phyloP scores from a whole-genome alignment of 2,329 filamentous ascomycete genomes.

The Acrocalymma vagum region DNA sequence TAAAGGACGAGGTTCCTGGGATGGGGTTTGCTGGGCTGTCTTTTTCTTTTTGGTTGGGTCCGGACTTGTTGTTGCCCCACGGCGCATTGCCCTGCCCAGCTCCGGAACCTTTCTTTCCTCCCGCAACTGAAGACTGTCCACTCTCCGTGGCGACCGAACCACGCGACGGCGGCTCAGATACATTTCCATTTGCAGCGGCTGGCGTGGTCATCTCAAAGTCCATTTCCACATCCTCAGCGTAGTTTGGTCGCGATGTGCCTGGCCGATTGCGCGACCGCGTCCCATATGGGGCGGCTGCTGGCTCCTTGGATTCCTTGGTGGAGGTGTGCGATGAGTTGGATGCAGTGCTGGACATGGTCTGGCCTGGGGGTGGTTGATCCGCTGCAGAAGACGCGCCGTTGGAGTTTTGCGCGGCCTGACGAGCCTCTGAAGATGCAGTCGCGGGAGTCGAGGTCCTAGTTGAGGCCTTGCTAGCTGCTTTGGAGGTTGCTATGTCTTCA shows the following conservation, averaged over 20 bases:
- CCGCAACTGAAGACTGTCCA: conserved; percentile 38
- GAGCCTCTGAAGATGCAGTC: conserved; percentile 32
- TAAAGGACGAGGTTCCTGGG: conserved; percentile 67
- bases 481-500: conserved; percentile 38
- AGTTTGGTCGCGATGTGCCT: conserved; percentile 84
- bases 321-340: conserved; percentile 40
- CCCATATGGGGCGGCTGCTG: conserved; percentile 75
- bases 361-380: conserved; percentile 38
- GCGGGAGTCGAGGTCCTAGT: conserved; percentile 44
- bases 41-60: conserved; percentile 47
- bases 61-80: conserved; percentile 47
- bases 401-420: conserved; percentile 28
- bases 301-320: conserved; percentile 42
- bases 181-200: conserved; percentile 66
- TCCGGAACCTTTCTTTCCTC: conserved; percentile 49
- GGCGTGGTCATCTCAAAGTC: conserved; percentile 78
- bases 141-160: conserved; percentile 42
- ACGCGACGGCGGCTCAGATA: conserved; percentile 51
- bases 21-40: conserved; percentile 50
- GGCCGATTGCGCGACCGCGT: conserved; percentile 92
- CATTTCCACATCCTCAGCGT: conserved; percentile 92
- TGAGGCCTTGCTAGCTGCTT: conserved; percentile 42
- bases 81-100: conserved; percentile 50
- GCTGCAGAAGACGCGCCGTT: conserved; percentile 35
- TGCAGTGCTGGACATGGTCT: conserved; percentile 35